Evolutionary conservation across 1,284 basidiomycete species (phyloP).

Genomic region (Malassezia vespertilionis): DNA sequence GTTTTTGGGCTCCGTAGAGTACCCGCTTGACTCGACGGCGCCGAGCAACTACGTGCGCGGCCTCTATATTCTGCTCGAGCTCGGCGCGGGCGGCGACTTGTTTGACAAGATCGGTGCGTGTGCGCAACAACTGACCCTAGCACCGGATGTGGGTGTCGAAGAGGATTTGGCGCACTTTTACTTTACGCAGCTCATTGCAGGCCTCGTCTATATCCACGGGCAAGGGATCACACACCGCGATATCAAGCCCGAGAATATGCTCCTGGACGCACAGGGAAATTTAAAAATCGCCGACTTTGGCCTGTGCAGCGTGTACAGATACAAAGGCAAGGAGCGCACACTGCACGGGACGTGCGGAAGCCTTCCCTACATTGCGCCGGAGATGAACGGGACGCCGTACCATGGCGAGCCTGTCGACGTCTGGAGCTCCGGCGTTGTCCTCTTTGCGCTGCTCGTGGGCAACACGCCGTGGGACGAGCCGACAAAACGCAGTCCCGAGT

Average conservation of each 20-base stretch:
- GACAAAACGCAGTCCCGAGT: constrained; percentile 67
- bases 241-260: constrained; percentile 51
- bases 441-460: constrained; percentile 80
- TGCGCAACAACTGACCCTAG: constrained; percentile 23
- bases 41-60: constrained; percentile 48
- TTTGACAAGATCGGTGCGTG: constrained; percentile 89
- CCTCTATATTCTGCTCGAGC: constrained; percentile 82
- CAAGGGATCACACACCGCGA: constrained; percentile 54
- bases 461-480: constrained; percentile 99
- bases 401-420: constrained; percentile 80
- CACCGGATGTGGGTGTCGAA: constrained; percentile 71
- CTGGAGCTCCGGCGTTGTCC: constrained; percentile 92
- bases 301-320: constrained; percentile 76
- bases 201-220: constrained; percentile 63
- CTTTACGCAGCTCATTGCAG: constrained; percentile 75
- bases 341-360: constrained; percentile 63
- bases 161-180: constrained; percentile 83
- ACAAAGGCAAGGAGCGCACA: constrained; percentile 64
- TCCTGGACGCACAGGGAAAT: constrained; percentile 52
- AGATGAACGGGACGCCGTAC: constrained; percentile 57
- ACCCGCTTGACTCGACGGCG: constrained; percentile 24
- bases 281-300: constrained; percentile 95
- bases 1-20: constrained; percentile 59
- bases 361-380: constrained; percentile 86
- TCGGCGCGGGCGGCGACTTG: constrained; percentile 84